Evolutionary conservation across 805 yeast genomes (phyloP).

Genomic region (Nakazawaea populi): DNA sequence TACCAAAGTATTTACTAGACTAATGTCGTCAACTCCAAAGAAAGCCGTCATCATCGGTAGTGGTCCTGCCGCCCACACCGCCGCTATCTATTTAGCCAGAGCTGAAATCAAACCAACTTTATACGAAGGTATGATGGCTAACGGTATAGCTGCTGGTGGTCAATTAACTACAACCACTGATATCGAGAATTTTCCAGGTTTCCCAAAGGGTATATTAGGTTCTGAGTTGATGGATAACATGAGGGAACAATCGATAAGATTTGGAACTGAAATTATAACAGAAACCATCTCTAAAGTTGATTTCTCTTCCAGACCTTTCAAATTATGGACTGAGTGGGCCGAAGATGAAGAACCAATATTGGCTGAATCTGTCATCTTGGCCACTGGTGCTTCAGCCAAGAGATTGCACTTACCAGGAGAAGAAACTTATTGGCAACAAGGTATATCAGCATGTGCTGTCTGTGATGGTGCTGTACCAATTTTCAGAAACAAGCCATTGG

Average conservation of each 20-base stretch:
- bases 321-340: constrained; percentile 93
- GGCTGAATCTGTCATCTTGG: constrained; percentile 86
- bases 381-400: constrained; percentile 98
- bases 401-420: constrained; percentile 94
- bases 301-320: constrained; percentile 83
- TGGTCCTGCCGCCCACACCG: constrained; percentile 99
- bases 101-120: constrained; percentile 93
- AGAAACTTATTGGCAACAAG: constrained; percentile 97
- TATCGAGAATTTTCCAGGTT: constrained; percentile 98
- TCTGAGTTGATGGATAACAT: constrained; percentile 86
- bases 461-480: constrained; percentile 99
- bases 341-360: constrained; percentile 90
- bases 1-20: constrained; percentile 3
- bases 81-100: constrained; percentile 93
- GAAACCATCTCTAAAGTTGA: constrained; percentile 95
- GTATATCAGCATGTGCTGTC: constrained; percentile 99
- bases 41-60: constrained; percentile 88
- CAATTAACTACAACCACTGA: constrained; percentile 98
- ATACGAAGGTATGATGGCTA: constrained; percentile 95
- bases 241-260: constrained; percentile 81
- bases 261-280: constrained; percentile 92
- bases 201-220: constrained; percentile 90
- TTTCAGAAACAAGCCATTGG: constrained; percentile 95
- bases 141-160: constrained; percentile 98
- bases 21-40: constrained; percentile 45